Conservation (phyloP, 345 rosid genomes). For the Gossypium longicalyx region DNA sequence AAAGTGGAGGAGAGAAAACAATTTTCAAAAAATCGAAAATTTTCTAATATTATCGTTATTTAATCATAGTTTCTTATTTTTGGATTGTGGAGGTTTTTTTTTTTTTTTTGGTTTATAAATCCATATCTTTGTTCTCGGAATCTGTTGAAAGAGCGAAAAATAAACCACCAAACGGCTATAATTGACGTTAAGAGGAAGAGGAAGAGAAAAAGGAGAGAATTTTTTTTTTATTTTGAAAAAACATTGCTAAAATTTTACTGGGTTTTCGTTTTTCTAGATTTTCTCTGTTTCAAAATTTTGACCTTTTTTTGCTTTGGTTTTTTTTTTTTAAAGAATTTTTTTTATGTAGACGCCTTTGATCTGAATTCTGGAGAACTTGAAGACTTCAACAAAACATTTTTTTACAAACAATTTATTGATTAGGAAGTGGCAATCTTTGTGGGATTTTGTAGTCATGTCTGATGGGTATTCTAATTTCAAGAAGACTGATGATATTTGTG, state of each 20-base stretch:
- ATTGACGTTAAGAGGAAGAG: slow-evolving; percentile 39
- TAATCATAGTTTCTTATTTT: neutral
- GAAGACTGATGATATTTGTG: slow-evolving; percentile 84
- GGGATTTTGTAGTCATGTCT: slow-evolving; percentile 12
- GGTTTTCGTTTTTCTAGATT: slow-evolving; percentile 13
- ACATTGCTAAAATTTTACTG: slow-evolving; percentile 12
- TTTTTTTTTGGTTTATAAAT: slow-evolving; percentile 5
- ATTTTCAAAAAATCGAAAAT: neutral
- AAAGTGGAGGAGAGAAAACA: neutral
- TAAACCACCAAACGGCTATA: slow-evolving; percentile 57
- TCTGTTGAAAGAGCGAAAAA: slow-evolving; percentile 37
- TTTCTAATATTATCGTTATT: neutral
- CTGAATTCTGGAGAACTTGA: slow-evolving; percentile 25
- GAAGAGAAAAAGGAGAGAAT: neutral
- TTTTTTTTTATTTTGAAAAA: slow-evolving; percentile 3
- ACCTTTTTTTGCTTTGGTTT: neutral
- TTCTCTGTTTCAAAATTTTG: slow-evolving; percentile 4
- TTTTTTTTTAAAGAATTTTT: neutral
- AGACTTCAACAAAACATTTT: neutral
- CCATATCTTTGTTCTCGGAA: neutral
- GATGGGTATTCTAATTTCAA: slow-evolving; percentile 57
- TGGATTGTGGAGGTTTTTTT: neutral
- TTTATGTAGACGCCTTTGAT: slow-evolving; percentile 18
- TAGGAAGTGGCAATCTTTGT: neutral
- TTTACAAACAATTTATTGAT: neutral